Evolutionary conservation across 202 grass and related monocot genomes (phyloP).

Genomic region (Setaria viridis): DNA sequence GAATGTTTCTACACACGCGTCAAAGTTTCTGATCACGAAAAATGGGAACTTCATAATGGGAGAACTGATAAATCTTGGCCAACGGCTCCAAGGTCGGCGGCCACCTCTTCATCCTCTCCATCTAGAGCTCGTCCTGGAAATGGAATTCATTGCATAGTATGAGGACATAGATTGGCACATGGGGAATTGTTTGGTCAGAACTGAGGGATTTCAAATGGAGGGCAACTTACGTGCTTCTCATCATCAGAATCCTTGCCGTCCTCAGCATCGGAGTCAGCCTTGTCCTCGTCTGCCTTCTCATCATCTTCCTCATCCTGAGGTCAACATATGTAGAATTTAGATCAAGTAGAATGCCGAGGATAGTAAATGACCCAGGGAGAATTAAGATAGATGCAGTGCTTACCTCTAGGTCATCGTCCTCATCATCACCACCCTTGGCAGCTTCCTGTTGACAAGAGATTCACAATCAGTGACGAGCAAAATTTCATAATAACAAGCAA

Average conservation of each 20-base stretch:
- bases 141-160: slow-evolving; percentile 2
- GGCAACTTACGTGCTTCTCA: slow-evolving; percentile 65
- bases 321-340: background rate
- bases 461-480: background rate
- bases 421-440: slow-evolving; percentile 62
- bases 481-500: background rate
- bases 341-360: background rate
- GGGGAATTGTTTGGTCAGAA: background rate
- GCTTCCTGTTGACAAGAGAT: slow-evolving; percentile 53
- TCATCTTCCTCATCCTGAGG: slow-evolving; percentile 57
- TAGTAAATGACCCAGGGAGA: background rate
- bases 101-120: slow-evolving; percentile 34
- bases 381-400: background rate
- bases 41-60: slow-evolving; percentile 32
- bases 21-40: slow-evolving; percentile 35
- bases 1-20: slow-evolving; percentile 46
- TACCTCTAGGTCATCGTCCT: slow-evolving; percentile 62
- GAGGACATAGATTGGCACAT: background rate
- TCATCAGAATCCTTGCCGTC: slow-evolving; percentile 67
- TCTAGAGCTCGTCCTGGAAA: slow-evolving; percentile 83
- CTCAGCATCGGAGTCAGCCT: slow-evolving; percentile 50
- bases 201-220: background rate
- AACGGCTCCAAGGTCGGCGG: background rate
- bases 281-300: slow-evolving; percentile 45
- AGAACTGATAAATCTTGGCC: slow-evolving; percentile 41